Evolutionary conservation across 2,329 filamentous ascomycete genomes (phyloP).

Genomic region (Alternaria sp.): DNA sequence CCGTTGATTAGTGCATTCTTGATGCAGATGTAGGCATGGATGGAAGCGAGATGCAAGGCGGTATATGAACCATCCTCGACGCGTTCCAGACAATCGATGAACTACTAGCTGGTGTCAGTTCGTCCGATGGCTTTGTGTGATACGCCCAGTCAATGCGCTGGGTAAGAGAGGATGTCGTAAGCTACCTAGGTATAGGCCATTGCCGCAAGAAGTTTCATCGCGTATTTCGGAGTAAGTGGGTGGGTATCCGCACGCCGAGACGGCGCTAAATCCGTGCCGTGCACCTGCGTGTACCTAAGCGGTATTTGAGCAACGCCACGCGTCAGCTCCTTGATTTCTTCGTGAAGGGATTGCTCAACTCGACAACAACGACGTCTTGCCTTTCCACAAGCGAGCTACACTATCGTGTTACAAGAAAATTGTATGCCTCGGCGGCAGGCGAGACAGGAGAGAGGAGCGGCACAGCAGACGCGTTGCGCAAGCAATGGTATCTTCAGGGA

Average conservation of each 20-base stretch:
- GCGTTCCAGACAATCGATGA: not conserved
- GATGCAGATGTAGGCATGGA: too few relatives aligned
- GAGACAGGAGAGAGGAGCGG: not conserved
- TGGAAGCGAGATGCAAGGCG: too few relatives aligned
- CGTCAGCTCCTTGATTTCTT: not conserved
- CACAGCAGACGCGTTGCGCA: not conserved
- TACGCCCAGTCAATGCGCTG: not conserved
- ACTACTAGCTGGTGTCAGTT: not conserved
- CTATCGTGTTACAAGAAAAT: not conserved
- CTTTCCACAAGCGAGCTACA: not conserved
- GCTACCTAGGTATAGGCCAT: not conserved
- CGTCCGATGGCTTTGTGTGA: not conserved
- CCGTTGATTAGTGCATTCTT: too few relatives aligned
- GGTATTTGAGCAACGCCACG: not conserved
- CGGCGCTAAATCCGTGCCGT: not conserved
- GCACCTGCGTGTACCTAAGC: not conserved
- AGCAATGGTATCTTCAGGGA: not conserved
- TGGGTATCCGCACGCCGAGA: not conserved
- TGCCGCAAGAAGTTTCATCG: not conserved
- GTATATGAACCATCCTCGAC: not conserved
- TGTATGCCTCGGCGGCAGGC: not conserved
- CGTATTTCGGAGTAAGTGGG: not conserved
- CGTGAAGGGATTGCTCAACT: conserved; percentile 2
- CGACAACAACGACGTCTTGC: not conserved
- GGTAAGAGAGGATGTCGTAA: not conserved